Conservation (phyloP, 2,329 filamentous ascomycete genomes). For the Coleophoma crateriformis region DNA sequence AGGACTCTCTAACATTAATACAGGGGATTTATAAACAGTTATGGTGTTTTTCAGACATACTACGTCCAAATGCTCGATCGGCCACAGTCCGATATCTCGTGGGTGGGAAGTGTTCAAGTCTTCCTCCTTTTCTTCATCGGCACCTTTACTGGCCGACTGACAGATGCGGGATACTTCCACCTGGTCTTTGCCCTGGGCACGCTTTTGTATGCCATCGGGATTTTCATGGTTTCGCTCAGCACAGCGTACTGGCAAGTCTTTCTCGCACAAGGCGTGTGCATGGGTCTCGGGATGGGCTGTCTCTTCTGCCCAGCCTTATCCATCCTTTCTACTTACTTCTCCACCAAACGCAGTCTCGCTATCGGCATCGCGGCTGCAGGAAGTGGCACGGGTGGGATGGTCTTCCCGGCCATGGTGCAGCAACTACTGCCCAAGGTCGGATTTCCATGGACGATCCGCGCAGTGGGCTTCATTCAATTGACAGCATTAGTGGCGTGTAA, state of each 20-base stretch:
- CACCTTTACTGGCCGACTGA: conserved; percentile 31
- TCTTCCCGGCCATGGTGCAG: conserved; percentile 38
- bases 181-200: conserved; percentile 18
- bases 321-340: conserved; percentile 36
- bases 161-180: conserved; percentile 34
- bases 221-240: conserved; percentile 33
- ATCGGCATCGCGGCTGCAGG: conserved; percentile 32
- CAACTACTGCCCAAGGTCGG: conserved; percentile 34
- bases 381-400: conserved; percentile 33
- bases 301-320: conserved; percentile 33
- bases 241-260: conserved; percentile 37
- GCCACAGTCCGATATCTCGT: conserved; percentile 33
- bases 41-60: conserved; percentile 39
- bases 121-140: conserved; percentile 36
- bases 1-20: background rate
- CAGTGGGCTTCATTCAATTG: conserved; percentile 39
- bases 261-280: conserved; percentile 35
- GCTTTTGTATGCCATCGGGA: conserved; percentile 29
- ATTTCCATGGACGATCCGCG: conserved; percentile 39
- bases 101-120: conserved; percentile 39
- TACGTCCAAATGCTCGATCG: conserved; percentile 29
- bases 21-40: conserved; percentile 32
- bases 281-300: conserved; percentile 34
- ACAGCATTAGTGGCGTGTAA: conserved; percentile 27
- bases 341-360: conserved; percentile 29